Percentiles rank a stretch among this genome's conserved stretches.
phyloP scores from a whole-genome alignment of 179 eudicot species.

The Spinacia oleracea region DNA sequence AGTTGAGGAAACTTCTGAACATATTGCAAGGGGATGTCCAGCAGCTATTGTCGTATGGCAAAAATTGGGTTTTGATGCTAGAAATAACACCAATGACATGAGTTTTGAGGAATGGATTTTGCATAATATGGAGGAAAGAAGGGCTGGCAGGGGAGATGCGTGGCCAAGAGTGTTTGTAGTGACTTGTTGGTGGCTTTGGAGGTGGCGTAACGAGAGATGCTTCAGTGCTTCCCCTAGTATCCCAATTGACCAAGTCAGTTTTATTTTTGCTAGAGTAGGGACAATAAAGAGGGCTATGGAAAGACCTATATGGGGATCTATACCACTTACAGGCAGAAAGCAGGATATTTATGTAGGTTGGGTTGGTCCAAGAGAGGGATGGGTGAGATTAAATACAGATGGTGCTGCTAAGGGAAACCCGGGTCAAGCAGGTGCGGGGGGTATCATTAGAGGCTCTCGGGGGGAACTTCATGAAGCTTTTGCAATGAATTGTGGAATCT shows the following conservation, averaged over 20 bases:
- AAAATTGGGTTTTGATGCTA: fast-evolving
- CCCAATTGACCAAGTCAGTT: not conserved
- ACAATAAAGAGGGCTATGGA: not conserved
- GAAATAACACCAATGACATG: too few relatives aligned
- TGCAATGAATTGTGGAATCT: not conserved
- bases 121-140: fast-evolving
- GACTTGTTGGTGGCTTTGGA: not conserved
- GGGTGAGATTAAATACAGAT: not conserved
- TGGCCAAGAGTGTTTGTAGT: not conserved
- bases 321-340: too few relatives aligned
- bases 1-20: not conserved
- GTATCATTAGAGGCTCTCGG: not conserved
- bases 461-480: not conserved
- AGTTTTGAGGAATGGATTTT: not conserved
- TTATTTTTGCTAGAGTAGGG: too few relatives aligned
- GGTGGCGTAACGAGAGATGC: not conserved
- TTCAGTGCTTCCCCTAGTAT: not conserved
- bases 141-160: fast-evolving
- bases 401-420: not conserved
- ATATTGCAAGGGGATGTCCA: not conserved
- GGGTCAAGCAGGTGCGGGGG: not conserved
- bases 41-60: fast-evolving
- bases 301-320: too few relatives aligned
- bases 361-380: not conserved
- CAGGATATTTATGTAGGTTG: not conserved